Evolutionary conservation across 169 alveolate genomes (phyloP).

Genomic region (Cyclospora cayetanensis): DNA sequence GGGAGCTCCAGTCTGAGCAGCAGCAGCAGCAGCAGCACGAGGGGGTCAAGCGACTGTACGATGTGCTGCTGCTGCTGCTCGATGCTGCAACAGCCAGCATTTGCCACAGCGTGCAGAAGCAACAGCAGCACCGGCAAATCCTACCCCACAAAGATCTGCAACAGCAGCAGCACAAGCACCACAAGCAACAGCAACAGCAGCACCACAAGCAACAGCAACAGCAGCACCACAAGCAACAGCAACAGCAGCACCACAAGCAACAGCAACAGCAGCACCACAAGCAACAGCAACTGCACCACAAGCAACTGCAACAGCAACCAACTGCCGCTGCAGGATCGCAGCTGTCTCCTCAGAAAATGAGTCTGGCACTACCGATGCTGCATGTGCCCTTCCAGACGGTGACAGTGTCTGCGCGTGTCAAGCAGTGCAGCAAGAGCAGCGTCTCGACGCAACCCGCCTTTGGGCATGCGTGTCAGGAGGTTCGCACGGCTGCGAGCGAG

Average conservation of each 20-base stretch:
- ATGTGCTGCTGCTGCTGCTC: conserved; percentile 35
- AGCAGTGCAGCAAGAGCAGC: neutral
- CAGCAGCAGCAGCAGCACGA: conserved; percentile 48
- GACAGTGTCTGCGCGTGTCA: no score
- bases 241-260: neutral
- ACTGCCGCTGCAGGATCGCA: neutral
- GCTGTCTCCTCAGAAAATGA: no score
- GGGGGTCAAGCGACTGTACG: neutral
- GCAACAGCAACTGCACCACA: neutral
- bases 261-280: neutral
- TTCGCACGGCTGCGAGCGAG: no score
- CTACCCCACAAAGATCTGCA: no score
- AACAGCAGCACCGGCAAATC: conserved; percentile 20
- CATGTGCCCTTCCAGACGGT: no score
- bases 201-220: neutral
- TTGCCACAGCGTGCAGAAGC: neutral
- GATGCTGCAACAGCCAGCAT: conserved; percentile 8
- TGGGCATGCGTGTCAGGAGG: no score
- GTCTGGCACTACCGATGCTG: no score
- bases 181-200: neutral
- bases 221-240: neutral
- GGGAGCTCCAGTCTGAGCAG: neutral
- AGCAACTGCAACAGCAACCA: neutral
- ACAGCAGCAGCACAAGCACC: neutral
- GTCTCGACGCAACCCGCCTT: no score